These are phyloP conservation scores for Aspergillus spinulosporus DNA, from an alignment of 2,329 filamentous ascomycete genomes.

Conservation along the genomic window DNA sequence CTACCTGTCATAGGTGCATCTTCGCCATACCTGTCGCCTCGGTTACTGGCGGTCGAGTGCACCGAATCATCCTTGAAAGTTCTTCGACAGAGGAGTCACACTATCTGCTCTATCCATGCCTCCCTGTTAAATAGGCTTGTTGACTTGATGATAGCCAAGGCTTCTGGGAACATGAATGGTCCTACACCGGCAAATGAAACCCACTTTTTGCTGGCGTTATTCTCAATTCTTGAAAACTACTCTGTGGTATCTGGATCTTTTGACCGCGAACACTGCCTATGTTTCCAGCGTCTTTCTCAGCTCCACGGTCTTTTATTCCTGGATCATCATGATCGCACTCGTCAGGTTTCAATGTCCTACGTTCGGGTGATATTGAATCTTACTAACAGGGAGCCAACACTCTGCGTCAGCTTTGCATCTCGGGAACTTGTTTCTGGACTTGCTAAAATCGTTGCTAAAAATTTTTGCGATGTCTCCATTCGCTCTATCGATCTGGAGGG, in stretches of 20 bases:
- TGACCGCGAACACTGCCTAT: constrained; percentile 28
- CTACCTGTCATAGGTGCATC: constrained; percentile 27
- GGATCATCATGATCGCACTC: constrained; percentile 19
- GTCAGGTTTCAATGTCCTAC: constrained; percentile 41
- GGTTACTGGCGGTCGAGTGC: constrained; percentile 36
- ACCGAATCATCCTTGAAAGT: constrained; percentile 33
- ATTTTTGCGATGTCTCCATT: constrained; percentile 24
- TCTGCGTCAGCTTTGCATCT: constrained; percentile 67
- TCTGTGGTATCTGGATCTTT: constrained; percentile 32
- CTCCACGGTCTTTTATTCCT: constrained; percentile 43
- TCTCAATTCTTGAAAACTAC: constrained; percentile 43
- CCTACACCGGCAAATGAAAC: constrained; percentile 20
- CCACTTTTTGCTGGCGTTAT: constrained; percentile 28
- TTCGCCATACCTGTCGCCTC: constrained; percentile 31
- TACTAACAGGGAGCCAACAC: constrained; percentile 73
- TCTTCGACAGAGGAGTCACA: constrained; percentile 34
- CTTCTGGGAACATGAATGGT: neutral
- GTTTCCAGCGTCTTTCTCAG: constrained; percentile 33
- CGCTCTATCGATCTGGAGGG: constrained; percentile 37
- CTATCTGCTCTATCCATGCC: constrained; percentile 28
- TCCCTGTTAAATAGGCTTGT: constrained; percentile 33
- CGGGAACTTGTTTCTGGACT: constrained; percentile 39
- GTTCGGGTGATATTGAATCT: constrained; percentile 78
- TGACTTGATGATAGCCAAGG: constrained; percentile 24
- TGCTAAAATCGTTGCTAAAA: constrained; percentile 37